These are phyloP conservation scores for Piromyces finnis DNA, from an alignment of 192 early-diverging fungal species.

Conservation along the genomic window DNA sequence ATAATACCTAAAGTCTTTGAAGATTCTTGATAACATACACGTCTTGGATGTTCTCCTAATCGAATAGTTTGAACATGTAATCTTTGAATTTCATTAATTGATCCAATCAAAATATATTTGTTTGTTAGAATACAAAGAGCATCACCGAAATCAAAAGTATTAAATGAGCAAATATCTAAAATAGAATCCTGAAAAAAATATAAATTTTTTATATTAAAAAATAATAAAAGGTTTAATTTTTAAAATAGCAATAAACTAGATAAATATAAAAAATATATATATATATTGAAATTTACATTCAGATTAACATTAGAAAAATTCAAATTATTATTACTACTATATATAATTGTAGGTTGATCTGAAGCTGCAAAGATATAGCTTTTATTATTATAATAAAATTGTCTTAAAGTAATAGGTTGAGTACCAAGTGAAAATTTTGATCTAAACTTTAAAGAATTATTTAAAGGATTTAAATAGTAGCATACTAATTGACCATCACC, in stretches of 20 bases:
- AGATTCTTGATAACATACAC: constrained; percentile 43
- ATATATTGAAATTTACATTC: constrained; percentile 19
- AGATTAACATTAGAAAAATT: constrained; percentile 71
- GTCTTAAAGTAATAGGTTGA: constrained; percentile 44
- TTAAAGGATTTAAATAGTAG: constrained; percentile 31
- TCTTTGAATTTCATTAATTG: constrained; percentile 63
- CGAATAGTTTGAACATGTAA: constrained; percentile 57
- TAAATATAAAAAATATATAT: not conserved
- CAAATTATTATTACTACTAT: constrained; percentile 40
- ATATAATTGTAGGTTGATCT: constrained; percentile 68
- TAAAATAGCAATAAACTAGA: not conserved
- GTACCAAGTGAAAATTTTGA: constrained; percentile 59
- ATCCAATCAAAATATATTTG: constrained; percentile 44
- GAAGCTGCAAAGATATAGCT: constrained; percentile 58
- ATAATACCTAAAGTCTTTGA: constrained; percentile 43
- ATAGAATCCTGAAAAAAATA: constrained; percentile 6
- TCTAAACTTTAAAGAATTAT: constrained; percentile 14
- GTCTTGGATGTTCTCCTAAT: constrained; percentile 43
- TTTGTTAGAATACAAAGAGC: constrained; percentile 47
- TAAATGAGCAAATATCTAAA: constrained; percentile 42
- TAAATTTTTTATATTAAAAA: no score
- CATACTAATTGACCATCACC: constrained; percentile 68
- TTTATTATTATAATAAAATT: constrained; percentile 16
- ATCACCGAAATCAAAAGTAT: constrained; percentile 19
- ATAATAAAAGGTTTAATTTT: no score